Conservation (phyloP, 2,329 filamentous ascomycete genomes). For the Incumbomyces lentus region DNA sequence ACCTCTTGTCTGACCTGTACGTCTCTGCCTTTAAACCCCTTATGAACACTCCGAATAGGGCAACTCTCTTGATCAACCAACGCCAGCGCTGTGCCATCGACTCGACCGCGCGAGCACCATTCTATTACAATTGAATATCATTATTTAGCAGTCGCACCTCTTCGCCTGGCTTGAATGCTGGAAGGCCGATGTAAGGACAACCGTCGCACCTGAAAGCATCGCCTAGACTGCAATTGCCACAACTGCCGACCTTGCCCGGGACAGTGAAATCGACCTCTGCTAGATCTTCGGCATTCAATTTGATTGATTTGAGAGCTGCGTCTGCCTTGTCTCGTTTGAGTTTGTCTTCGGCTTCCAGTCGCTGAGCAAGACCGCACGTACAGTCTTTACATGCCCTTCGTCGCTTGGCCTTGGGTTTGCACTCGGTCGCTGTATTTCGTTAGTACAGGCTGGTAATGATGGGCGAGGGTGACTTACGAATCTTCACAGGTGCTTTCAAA, state of each 20-base stretch:
- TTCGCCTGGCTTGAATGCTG: constrained; percentile 93
- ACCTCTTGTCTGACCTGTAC: too few relatives aligned
- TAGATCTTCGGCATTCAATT: constrained; percentile 66
- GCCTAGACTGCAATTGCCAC: constrained; percentile 85
- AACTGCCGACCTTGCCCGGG: constrained; percentile 91
- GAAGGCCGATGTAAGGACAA: constrained; percentile 80
- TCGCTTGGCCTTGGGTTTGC: constrained; percentile 76
- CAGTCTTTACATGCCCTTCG: constrained; percentile 96
- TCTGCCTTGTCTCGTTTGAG: constrained; percentile 57
- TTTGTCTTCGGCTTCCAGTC: constrained; percentile 74
- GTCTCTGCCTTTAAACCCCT: too few relatives aligned
- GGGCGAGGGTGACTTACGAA: constrained; percentile 15
- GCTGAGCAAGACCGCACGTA: constrained; percentile 81
- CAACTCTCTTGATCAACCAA: not conserved
- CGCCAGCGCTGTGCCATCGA: not conserved
- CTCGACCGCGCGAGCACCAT: not conserved
- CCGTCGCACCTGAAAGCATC: constrained; percentile 44
- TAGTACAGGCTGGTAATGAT: constrained; percentile 19
- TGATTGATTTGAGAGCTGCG: constrained; percentile 43
- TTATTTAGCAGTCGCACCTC: constrained; percentile 83
- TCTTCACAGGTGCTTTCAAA: constrained; percentile 57
- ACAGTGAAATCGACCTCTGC: constrained; percentile 93
- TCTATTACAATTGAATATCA: constrained; percentile 55
- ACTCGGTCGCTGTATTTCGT: constrained; percentile 58
- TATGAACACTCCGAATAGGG: too few relatives aligned